Evolutionary conservation across 108 stramenopile species (phyloP).

Genomic region (Schizochytrium sp.): DNA sequence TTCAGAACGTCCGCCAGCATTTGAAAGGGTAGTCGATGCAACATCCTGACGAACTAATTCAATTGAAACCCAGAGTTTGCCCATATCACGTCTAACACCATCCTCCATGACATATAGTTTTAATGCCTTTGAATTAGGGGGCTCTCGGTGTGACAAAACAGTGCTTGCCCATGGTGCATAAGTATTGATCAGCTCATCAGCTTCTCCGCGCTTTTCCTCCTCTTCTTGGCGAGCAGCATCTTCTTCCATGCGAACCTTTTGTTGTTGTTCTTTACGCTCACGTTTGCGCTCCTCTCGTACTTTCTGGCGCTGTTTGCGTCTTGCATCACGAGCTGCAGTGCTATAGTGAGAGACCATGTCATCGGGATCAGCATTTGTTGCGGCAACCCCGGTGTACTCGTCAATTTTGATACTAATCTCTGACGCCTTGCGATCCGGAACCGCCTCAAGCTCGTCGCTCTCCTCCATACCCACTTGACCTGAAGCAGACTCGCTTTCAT

Average conservation of each 20-base stretch:
- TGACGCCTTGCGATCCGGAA: background rate
- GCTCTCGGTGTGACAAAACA: background rate
- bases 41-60: slow-evolving; percentile 72
- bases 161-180: slow-evolving; percentile 54
- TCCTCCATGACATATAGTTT: slow-evolving; percentile 62
- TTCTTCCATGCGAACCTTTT: background rate
- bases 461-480: background rate
- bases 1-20: slow-evolving; percentile 70
- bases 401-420: background rate
- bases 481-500: background rate
- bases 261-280: background rate
- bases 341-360: background rate
- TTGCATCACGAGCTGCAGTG: too few species aligned
- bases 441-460: background rate
- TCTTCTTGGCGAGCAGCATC: background rate
- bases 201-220: slow-evolving; percentile 47
- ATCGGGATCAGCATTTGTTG: slow-evolving; percentile 58
- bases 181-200: slow-evolving; percentile 15
- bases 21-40: slow-evolving; percentile 64
- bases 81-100: slow-evolving; percentile 39
- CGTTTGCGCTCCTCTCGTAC: slow-evolving; percentile 18
- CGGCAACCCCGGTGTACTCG: slow-evolving; percentile 2
- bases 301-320: background rate
- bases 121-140: slow-evolving; percentile 65
- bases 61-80: slow-evolving; percentile 58